Base-by-base conservation (phyloP, 805 yeast genomes). In the Metahyphopichia silvanorum region DNA sequence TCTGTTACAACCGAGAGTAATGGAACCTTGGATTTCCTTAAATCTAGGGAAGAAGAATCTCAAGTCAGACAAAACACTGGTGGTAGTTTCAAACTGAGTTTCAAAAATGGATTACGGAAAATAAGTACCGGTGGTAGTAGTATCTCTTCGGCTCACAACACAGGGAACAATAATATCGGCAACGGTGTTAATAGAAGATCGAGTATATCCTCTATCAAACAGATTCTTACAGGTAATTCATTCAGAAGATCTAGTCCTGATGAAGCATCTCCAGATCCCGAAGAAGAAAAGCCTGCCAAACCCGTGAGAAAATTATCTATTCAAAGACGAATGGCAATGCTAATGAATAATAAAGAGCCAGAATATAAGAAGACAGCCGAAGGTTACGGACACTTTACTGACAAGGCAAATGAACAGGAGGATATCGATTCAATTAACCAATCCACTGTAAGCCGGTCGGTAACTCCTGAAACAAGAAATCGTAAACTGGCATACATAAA, bases 381-480 rank as follows among this genome's bases (percentile, higher is more conserved):
- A 4, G 96, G 96, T 0, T 87, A 88, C 55, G 96, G 96, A 6
- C 76, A 77, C 51, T 85, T 73, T 50, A 79, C 89, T 0, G 81
- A 71, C 30, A 20, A 29, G 9, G 55, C 47, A 18, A 43, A 49
- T 31, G 65, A 53, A 28, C 60, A 48, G 11, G 68, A 63, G 12
- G 66, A 61, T 21, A 38, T 61, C 12, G 52, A 50, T 6, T 60
- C 61, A 4, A 60, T 61, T 11, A 61, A 61, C 40, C 39, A 25
- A 29, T 40, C 13, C 17, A 26, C 22, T 17, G 19, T 25, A 14
- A 29, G 28, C 15, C 28, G 18, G 25, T 14, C 32, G 4, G 10
- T 22, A 17, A 21, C n/a, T 27, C 21, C 29, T 7, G 15, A 30
- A 25, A 29, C 29, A 26, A 27, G 20, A 21, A 23, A 14, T 19